Base-by-base conservation (phyloP, 2,329 filamentous ascomycete genomes). In the Sclerotinia nivalis region DNA sequence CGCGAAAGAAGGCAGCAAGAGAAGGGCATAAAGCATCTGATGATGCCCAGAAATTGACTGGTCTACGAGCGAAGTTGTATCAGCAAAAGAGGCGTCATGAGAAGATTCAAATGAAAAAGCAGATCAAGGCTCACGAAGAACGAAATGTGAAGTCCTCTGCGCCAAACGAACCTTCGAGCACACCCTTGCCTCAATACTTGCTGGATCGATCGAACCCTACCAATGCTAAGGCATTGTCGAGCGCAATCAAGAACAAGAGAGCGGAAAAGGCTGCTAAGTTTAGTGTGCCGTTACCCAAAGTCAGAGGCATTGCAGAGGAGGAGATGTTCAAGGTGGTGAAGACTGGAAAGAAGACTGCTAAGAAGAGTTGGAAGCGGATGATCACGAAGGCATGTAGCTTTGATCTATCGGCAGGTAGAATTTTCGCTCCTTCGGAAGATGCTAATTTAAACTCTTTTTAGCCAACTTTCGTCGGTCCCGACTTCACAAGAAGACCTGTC, bases 311-410 rank as follows among this genome's bases (percentile, higher is more conserved):
- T 76, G 89, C 88, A 75, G 95, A 98, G 84, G 93, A 97, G 85
- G 95, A 97, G 84, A 95, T 97, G 91, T 98, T 98, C 85, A 95
- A 93, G 82, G 94, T 97, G 20, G 89, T 98, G 78, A 93, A 93
- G 84, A 98, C 95, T 45, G 95, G 96, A 77, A 96, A 96, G 88
- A 97, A 97, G 86, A 93, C 90, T 2, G 86, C 89, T 69, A 93
- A 96, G 87, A 71, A 83, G 79, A 69, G 73, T 54, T 87, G 90
- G 90, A 92, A 92, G 83, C 82, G 89, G 49, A 89, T 89, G 84
- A 85, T 89, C 72, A 88, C 85, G 43, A 87, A 93, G 37, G 67
- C 65, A 65, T 49, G 49, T 18, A 5, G 2, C 47, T 25, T 31
- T 50, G 9, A 10, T 34, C 7, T 6, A 61, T 28, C 10, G 9